phyloP scores from a whole-genome alignment of 768 basidiomycete species.

The Tricholoma bakamatsutake region DNA sequence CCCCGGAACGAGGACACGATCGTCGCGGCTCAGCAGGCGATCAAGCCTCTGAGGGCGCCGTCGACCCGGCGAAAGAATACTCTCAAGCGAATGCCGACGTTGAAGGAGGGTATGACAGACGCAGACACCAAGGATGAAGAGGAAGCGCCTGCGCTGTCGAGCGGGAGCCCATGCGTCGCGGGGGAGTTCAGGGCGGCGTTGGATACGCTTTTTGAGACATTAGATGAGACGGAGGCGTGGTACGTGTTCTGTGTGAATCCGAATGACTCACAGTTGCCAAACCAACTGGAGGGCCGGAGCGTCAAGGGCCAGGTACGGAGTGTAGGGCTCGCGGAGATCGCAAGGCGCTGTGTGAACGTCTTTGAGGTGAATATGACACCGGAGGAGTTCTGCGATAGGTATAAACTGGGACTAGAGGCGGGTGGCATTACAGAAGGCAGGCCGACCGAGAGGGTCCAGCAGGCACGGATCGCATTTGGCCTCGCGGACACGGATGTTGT shows the following conservation, averaged over 20 bases:
- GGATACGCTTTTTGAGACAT: slow-evolving; percentile 79
- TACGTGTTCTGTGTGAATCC: slow-evolving; percentile 90
- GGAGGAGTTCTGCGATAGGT: slow-evolving; percentile 82
- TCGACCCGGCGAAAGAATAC: slow-evolving; percentile 81
- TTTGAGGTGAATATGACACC: slow-evolving; percentile 86
- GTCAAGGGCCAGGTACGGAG: slow-evolving; percentile 91
- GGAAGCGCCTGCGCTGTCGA: slow-evolving; percentile 31
- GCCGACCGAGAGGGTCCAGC: slow-evolving; percentile 53
- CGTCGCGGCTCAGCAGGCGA: slow-evolving; percentile 87
- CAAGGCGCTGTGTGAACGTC: slow-evolving; percentile 54
- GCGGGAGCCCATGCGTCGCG: slow-evolving; percentile 65
- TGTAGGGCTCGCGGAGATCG: slow-evolving; percentile 72
- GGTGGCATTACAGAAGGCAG: slow-evolving; percentile 56
- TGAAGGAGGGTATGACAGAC: slow-evolving; percentile 38
- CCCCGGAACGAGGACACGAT: slow-evolving; percentile 93
- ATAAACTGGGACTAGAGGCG: slow-evolving; percentile 57
- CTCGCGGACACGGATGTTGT: slow-evolving; percentile 70
- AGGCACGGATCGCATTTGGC: slow-evolving; percentile 49
- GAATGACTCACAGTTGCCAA: slow-evolving; percentile 92
- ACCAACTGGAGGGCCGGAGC: slow-evolving; percentile 87
- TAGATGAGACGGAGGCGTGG: slow-evolving; percentile 89
- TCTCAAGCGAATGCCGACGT: slow-evolving; percentile 53
- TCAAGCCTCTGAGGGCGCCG: slow-evolving; percentile 92
- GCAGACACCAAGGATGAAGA: slow-evolving; percentile 49
- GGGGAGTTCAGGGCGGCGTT: slow-evolving; percentile 85